Conservation (phyloP, 305 asterid species). For the Fraxinus dipetala region DNA sequence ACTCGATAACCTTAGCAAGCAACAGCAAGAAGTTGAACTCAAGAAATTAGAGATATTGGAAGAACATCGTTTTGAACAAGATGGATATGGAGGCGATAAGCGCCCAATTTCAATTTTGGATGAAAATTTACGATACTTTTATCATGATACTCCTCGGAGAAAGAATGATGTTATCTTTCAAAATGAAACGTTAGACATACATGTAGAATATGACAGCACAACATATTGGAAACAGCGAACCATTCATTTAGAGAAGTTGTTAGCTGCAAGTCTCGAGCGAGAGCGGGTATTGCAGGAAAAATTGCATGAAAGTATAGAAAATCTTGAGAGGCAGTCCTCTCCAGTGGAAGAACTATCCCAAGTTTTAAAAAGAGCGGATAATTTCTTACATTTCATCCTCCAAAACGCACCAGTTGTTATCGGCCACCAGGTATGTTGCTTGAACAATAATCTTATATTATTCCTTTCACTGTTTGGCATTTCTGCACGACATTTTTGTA, state of each 20-base stretch:
- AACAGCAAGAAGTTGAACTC: conserved; percentile 81
- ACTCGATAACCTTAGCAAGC: conserved; percentile 78
- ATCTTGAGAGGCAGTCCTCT: conserved; percentile 76
- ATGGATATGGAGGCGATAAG: conserved; percentile 73
- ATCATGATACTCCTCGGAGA: conserved; percentile 53
- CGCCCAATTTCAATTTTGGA: conserved; percentile 79
- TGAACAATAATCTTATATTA: background rate
- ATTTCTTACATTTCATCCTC: conserved; percentile 82
- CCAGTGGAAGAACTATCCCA: conserved; percentile 84
- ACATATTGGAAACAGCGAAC: conserved; percentile 72
- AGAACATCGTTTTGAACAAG: conserved; percentile 74
- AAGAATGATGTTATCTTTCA: conserved; percentile 41
- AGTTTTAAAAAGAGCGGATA: conserved; percentile 74
- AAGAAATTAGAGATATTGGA: conserved; percentile 85
- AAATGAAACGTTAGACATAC: conserved; percentile 50
- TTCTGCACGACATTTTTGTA: background rate
- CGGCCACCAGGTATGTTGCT: conserved; percentile 72
- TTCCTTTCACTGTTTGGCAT: background rate
- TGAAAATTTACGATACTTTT: conserved; percentile 56
- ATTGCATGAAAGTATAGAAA: conserved; percentile 75
- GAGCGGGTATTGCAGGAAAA: conserved; percentile 62
- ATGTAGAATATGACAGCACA: conserved; percentile 65
- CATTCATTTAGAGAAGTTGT: conserved; percentile 61
- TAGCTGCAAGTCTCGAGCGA: conserved; percentile 58
- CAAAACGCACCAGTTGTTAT: conserved; percentile 95